Evolutionary conservation across 805 yeast genomes (phyloP).

Genomic region (Myxozyma udenii): DNA sequence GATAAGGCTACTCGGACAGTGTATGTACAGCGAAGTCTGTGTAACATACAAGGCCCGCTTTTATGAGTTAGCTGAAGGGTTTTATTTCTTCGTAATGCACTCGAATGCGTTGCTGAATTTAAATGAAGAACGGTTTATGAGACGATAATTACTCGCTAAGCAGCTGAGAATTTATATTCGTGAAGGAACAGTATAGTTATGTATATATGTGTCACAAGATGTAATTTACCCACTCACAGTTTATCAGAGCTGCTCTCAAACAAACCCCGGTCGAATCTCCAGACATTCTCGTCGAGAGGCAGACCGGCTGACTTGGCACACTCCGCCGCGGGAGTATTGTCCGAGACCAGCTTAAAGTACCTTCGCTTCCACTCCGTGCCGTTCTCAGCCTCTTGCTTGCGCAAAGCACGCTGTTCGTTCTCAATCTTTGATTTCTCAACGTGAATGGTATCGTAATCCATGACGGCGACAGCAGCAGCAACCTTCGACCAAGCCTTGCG

Average conservation of each 20-base stretch:
- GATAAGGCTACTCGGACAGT: no score
- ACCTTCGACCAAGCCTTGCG: constrained; percentile 89
- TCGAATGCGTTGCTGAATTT: no score
- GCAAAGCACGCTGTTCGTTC: constrained; percentile 75
- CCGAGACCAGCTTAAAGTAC: constrained; percentile 61
- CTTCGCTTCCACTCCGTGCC: constrained; percentile 71
- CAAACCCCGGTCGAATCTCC: constrained; percentile 34
- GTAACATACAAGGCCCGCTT: no score
- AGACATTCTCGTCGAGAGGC: constrained; percentile 27
- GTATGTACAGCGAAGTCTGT: no score
- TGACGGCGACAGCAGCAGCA: constrained; percentile 75
- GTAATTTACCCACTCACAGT: constrained; percentile 1
- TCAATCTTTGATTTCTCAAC: constrained; percentile 75
- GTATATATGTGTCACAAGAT: no score
- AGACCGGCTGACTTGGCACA: constrained; percentile 22
- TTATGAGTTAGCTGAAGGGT: no score
- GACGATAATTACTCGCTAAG: no score
- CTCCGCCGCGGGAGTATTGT: constrained; percentile 16
- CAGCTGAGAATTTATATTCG: no score
- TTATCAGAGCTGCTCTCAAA: constrained; percentile 33
- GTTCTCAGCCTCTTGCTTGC: constrained; percentile 65
- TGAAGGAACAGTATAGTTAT: no score
- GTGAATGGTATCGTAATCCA: constrained; percentile 73
- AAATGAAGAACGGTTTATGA: no score
- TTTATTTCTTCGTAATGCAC: no score